Percentiles rank a stretch among this genome's conserved stretches.
These are phyloP conservation scores for Penicillium waksmanii DNA, from an alignment of 495 filamentous ascomycete genomes.

Conservation along the genomic window DNA sequence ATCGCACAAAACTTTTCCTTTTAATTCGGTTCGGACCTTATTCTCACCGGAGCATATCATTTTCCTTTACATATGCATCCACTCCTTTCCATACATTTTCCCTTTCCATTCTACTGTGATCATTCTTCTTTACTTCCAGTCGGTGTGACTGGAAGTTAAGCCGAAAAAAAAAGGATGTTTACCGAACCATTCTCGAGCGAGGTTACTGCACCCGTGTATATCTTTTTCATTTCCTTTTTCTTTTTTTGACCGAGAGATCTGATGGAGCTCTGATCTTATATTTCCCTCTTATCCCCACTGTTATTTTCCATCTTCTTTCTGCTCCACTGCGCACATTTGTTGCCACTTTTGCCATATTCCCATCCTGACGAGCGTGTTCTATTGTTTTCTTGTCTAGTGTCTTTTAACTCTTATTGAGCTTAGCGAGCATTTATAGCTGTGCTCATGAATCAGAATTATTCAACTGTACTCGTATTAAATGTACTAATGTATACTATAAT, in stretches of 20 bases:
- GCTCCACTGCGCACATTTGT: conserved; percentile 23
- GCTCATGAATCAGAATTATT: conserved; percentile 4
- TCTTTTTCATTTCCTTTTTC: not conserved
- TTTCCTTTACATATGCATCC: conserved; percentile 17
- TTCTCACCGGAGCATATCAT: conserved; percentile 23
- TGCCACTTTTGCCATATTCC: conserved; percentile 38
- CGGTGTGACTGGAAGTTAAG: conserved; percentile 1
- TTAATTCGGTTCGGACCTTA: conserved; percentile 16
- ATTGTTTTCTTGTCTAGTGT: conserved; percentile 10
- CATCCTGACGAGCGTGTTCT: conserved; percentile 32
- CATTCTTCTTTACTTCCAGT: conserved; percentile 6
- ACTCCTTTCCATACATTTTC: conserved; percentile 19
- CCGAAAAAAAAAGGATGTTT: conserved; percentile 4
- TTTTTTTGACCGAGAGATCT: not conserved
- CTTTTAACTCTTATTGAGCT: conserved; percentile 6
- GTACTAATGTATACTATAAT: not conserved
- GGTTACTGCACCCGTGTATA: not conserved
- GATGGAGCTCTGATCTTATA: not conserved
- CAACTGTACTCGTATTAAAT: not conserved
- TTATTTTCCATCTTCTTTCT: conserved; percentile 28
- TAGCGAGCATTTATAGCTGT: conserved; percentile 20
- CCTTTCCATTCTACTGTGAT: conserved; percentile 23
- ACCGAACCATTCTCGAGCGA: not conserved
- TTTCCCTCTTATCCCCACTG: not conserved
- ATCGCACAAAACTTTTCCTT: conserved; percentile 22